Conservation (phyloP, 2,329 filamentous ascomycete species). For the Aspergillus terreus region DNA sequence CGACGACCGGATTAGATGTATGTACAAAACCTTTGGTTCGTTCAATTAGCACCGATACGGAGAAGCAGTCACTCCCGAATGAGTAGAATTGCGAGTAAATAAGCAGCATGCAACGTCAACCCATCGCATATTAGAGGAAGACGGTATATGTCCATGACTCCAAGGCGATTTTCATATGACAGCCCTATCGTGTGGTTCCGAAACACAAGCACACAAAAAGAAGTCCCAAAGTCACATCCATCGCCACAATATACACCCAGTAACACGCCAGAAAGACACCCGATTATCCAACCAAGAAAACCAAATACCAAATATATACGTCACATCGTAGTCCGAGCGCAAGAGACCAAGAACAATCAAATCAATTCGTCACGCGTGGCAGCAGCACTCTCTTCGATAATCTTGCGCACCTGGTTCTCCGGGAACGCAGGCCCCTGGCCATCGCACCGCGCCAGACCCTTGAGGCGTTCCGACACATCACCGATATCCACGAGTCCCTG, state of each 20-base stretch:
- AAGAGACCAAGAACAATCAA: slow-evolving; percentile 31
- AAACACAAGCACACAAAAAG: not conserved
- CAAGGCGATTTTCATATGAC: not conserved
- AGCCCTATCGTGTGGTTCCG: not conserved
- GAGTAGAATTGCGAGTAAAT: too few species aligned
- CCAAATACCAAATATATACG: not conserved
- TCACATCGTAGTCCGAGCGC: slow-evolving; percentile 1
- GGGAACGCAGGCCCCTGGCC: slow-evolving; percentile 85
- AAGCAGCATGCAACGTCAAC: too few species aligned
- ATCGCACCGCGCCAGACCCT: slow-evolving; percentile 72
- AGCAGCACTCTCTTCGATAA: slow-evolving; percentile 74
- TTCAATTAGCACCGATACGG: too few species aligned
- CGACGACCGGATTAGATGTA: not conserved
- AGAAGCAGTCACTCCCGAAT: too few species aligned
- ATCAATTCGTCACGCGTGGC: slow-evolving; percentile 75
- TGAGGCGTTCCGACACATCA: slow-evolving; percentile 74
- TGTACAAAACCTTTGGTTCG: not conserved
- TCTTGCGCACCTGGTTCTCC: slow-evolving; percentile 66
- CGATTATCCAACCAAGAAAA: not conserved
- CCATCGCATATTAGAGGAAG: too few species aligned
- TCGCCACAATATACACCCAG: not conserved
- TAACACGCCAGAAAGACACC: not conserved
- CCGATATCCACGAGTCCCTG: slow-evolving; percentile 76
- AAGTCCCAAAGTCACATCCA: not conserved
- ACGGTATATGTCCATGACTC: not conserved